Evolutionary conservation across 345 rosid species (phyloP).

Genomic region (Eucalyptus tenuipes): DNA sequence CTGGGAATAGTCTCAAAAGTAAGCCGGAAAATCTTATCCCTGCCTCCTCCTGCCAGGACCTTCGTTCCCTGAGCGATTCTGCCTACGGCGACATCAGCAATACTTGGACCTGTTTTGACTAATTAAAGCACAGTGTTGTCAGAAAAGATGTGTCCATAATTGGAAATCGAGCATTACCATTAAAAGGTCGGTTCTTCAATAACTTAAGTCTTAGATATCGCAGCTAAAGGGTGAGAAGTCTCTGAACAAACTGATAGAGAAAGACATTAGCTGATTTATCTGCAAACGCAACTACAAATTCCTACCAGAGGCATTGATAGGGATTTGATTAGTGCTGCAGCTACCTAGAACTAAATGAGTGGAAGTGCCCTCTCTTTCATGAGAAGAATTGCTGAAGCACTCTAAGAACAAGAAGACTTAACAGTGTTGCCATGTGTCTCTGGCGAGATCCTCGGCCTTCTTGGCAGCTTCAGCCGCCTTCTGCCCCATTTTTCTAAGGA

Average conservation of each 20-base stretch:
- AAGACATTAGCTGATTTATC: background rate
- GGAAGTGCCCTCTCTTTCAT: background rate
- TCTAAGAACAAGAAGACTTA: background rate
- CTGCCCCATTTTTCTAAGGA: background rate
- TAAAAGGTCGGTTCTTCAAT: background rate
- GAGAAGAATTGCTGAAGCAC: background rate
- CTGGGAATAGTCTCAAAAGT: constrained; percentile 33
- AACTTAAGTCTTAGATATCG: background rate
- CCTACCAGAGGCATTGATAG: background rate
- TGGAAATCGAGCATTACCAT: background rate
- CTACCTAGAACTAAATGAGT: background rate
- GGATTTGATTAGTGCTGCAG: background rate
- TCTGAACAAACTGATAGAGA: background rate
- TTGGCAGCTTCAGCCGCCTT: constrained; percentile 1
- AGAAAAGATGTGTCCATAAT: background rate
- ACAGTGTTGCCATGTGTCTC: constrained; percentile 8
- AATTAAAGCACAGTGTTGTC: background rate
- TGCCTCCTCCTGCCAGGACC: constrained; percentile 31
- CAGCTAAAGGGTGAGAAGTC: background rate
- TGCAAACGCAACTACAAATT: background rate
- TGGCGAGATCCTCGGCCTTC: constrained; percentile 8
- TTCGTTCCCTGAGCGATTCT: constrained; percentile 36
- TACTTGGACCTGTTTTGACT: constrained; percentile 38
- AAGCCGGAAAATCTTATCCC: constrained; percentile 24
- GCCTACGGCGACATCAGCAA: constrained; percentile 38